Percentiles rank a stretch among this genome's conserved stretches.
These are phyloP conservation scores for Calonectria crousiana DNA, from an alignment of 2,329 filamentous ascomycete genomes.

Conservation along the genomic window DNA sequence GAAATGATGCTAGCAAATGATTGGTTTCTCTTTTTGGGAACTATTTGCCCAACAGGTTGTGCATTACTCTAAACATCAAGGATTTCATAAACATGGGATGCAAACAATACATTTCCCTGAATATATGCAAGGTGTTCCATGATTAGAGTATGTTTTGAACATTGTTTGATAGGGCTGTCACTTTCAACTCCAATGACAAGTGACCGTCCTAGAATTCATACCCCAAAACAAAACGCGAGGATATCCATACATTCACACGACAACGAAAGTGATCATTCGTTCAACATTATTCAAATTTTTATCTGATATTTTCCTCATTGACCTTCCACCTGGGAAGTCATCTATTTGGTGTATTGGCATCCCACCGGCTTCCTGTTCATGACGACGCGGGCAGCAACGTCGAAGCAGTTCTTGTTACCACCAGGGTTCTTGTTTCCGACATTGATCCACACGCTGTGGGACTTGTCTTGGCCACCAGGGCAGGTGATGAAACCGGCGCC, in stretches of 20 bases:
- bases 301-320: neutral
- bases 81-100: no score
- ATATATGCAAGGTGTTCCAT: no score
- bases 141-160: no score
- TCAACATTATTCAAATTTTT: neutral
- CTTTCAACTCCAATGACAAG: no score
- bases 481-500: constrained; percentile 64
- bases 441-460: constrained; percentile 56
- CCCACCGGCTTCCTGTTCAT: constrained; percentile 45
- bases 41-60: neutral
- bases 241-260: no score
- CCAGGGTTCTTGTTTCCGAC: constrained; percentile 50
- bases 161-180: no score
- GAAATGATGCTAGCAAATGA: neutral
- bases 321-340: neutral
- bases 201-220: no score
- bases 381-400: constrained; percentile 48
- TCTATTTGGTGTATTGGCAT: constrained; percentile 51
- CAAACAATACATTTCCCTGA: no score
- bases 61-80: no score
- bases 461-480: constrained; percentile 54
- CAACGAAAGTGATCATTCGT: neutral
- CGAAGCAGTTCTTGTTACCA: constrained; percentile 52
- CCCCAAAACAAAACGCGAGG: no score
- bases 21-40: neutral